Base-by-base conservation (phyloP, 768 basidiomycete species). In the Lactarius vividus region DNA sequence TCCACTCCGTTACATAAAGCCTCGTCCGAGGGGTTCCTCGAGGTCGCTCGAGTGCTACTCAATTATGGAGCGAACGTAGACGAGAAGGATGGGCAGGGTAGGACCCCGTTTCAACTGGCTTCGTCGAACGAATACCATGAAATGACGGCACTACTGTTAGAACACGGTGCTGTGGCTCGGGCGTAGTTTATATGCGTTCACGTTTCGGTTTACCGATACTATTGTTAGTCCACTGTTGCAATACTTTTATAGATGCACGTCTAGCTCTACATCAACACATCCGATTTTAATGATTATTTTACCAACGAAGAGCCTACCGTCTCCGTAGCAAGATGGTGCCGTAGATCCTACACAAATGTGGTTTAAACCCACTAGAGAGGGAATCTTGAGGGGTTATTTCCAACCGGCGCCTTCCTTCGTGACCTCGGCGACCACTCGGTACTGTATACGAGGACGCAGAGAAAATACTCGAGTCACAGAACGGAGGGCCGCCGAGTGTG, bases 391-490 rank as follows among this genome's bases (percentile, higher is more conserved):
- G 31, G 31, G 31, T 31, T 31, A 37, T 13, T 37, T 37, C 11
- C n/a, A n/a, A n/a, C n/a, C n/a, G n/a, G n/a, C n/a, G n/a, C n/a
- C n/a, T n/a, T n/a, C n/a, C n/a, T n/a, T n/a, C n/a, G n/a, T n/a
- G n/a, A n/a, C n/a, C n/a, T n/a, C n/a, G n/a, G n/a, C n/a, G n/a
- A n/a, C n/a, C n/a, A n/a, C n/a, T n/a, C n/a, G n/a, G n/a, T n/a
- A n/a, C n/a, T n/a, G n/a, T n/a, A n/a, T n/a, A n/a, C 49, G 78
- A 79, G 31, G 77, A 80, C n/a, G 77, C 81, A 15, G 81, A 82
- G 18, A 80, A 78, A 11, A 76, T 82, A 31, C 79, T 84, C 13
- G 83, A 83, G 57, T 78, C 81, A 29, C 76, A 76, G 7, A 76
- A 81, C 33, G 78, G 80, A n/a, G 71, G n/a, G 73, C 76, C 52